Conservation (phyloP, 2,329 filamentous ascomycete species). For the Acephala macrosclerotiorum region DNA sequence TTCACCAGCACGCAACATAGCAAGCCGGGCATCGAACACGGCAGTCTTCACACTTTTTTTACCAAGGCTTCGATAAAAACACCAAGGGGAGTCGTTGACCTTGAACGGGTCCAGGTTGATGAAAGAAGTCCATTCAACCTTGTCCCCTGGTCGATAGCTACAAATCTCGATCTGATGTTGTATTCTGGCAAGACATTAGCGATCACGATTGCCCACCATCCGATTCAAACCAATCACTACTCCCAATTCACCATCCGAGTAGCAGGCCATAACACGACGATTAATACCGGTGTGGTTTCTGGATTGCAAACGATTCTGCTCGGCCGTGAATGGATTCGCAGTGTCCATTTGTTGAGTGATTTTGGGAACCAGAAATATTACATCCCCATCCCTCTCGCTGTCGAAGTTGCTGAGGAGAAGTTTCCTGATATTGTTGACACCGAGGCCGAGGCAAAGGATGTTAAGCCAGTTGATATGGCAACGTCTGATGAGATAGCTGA, state of each 20-base stretch:
- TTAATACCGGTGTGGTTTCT: slow-evolving; percentile 24
- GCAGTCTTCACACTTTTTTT: slow-evolving; percentile 21
- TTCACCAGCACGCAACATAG: slow-evolving; percentile 5
- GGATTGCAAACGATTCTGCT: slow-evolving; percentile 18
- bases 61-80: slow-evolving; percentile 26
- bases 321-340: slow-evolving; percentile 24
- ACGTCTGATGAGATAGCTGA: slow-evolving; percentile 16
- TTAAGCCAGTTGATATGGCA: not conserved
- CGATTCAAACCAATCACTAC: slow-evolving; percentile 24
- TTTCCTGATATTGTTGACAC: slow-evolving; percentile 18
- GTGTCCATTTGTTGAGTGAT: slow-evolving; percentile 19
- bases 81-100: slow-evolving; percentile 16
- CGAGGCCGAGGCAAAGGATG: slow-evolving; percentile 3
- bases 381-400: slow-evolving; percentile 24
- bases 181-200: slow-evolving; percentile 16
- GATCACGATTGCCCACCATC: slow-evolving; percentile 19
- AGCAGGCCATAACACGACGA: slow-evolving; percentile 18
- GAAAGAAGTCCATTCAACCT: slow-evolving; percentile 24
- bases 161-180: slow-evolving; percentile 17
- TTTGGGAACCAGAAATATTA: slow-evolving; percentile 24
- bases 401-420: slow-evolving; percentile 19
- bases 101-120: slow-evolving; percentile 27
- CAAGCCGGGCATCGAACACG: not conserved
- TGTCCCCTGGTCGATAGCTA: slow-evolving; percentile 23
- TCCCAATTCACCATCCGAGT: slow-evolving; percentile 22